Evolutionary conservation across 495 filamentous ascomycete species (phyloP).

Genomic region (Talaromyces liani): DNA sequence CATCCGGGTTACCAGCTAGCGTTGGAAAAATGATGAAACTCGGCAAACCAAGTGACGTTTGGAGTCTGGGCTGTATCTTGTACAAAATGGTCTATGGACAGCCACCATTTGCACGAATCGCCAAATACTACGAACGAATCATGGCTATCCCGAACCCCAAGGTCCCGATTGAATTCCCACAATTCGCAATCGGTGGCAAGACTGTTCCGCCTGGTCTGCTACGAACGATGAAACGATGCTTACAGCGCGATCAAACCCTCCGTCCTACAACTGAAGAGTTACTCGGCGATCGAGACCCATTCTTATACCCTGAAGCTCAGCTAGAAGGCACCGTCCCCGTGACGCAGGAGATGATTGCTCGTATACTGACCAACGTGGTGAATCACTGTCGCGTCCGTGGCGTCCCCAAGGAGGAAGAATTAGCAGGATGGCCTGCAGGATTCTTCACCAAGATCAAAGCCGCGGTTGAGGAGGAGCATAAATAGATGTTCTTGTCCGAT

Average conservation of each 20-base stretch:
- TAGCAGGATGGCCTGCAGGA: slow-evolving; percentile 59
- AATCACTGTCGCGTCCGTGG: slow-evolving; percentile 60
- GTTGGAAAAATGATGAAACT: slow-evolving; percentile 83
- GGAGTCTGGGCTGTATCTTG: slow-evolving; percentile 91
- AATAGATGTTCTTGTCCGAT: slow-evolving; percentile 3
- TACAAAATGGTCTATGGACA: slow-evolving; percentile 97
- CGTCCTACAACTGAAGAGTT: slow-evolving; percentile 75
- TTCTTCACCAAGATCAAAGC: slow-evolving; percentile 59
- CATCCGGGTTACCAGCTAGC: slow-evolving; percentile 45
- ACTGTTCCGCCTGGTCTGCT: slow-evolving; percentile 63
- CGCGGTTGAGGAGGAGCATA: slow-evolving; percentile 48
- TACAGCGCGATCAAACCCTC: slow-evolving; percentile 68
- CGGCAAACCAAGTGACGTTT: slow-evolving; percentile 91
- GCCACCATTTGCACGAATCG: slow-evolving; percentile 87
- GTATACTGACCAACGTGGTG: slow-evolving; percentile 71
- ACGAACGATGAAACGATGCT: slow-evolving; percentile 67
- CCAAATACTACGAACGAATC: slow-evolving; percentile 65
- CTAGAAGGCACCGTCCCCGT: slow-evolving; percentile 62
- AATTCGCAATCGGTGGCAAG: slow-evolving; percentile 63
- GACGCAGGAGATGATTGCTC: slow-evolving; percentile 64
- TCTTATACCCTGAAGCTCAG: slow-evolving; percentile 67
- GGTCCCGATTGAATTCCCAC: slow-evolving; percentile 75
- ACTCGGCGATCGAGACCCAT: slow-evolving; percentile 63
- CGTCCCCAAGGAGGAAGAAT: slow-evolving; percentile 63
- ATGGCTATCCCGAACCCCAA: slow-evolving; percentile 85